These are phyloP conservation scores for Chlorella sp. DNA, from an alignment of 139 green algal species.

Conservation along the genomic window DNA sequence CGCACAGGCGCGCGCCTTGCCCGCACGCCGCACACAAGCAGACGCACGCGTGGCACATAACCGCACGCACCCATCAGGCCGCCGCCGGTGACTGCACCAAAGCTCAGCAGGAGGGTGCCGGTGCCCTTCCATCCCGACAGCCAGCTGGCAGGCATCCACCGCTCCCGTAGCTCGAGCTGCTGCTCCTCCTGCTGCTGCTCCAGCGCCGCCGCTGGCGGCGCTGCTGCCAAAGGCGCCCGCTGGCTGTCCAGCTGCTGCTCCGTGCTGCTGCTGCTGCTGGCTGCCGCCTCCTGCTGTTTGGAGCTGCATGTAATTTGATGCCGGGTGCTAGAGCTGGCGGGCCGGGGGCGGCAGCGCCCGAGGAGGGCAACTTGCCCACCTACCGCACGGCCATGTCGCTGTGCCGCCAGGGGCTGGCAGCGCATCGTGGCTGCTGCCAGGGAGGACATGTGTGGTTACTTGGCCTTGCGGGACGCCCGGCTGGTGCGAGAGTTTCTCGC, in stretches of 20 bases:
- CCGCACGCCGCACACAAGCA: no score
- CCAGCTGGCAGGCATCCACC: conserved; percentile 29
- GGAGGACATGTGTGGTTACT: no score
- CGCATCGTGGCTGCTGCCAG: no score
- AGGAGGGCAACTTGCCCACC: not conserved
- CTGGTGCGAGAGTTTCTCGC: no score
- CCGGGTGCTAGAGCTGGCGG: not conserved
- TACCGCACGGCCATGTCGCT: not conserved
- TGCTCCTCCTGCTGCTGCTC: conserved; percentile 6
- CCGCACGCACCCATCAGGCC: conserved; percentile 23
- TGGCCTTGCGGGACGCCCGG: no score
- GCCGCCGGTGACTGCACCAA: conserved; percentile 21
- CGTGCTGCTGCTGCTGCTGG: not conserved
- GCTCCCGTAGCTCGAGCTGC: not conserved
- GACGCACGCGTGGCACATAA: no score
- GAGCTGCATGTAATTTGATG: not conserved
- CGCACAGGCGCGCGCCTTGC: no score
- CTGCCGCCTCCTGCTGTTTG: not conserved
- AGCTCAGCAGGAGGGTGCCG: conserved; percentile 20
- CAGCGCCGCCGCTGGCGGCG: not conserved
- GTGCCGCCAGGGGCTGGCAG: not conserved
- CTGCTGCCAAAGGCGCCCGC: not conserved
- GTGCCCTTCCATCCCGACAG: conserved; percentile 1
- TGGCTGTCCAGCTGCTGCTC: not conserved
- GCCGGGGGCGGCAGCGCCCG: not conserved